Evolutionary conservation across 768 basidiomycete genomes (phyloP).

Genomic region (Boletellus emodensis): DNA sequence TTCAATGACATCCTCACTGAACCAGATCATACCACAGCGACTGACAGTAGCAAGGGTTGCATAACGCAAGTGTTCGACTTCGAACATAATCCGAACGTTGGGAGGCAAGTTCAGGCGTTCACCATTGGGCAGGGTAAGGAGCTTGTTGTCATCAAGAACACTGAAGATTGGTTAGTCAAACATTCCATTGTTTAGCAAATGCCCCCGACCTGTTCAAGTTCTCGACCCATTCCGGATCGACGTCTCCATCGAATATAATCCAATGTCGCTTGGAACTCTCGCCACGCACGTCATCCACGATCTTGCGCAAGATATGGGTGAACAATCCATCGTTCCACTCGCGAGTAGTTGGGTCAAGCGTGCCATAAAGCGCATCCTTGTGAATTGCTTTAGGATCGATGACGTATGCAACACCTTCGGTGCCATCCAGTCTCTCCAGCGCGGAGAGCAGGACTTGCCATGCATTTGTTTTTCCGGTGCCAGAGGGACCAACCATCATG

Average conservation of each 20-base stretch:
- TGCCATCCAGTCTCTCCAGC: constrained; percentile 84
- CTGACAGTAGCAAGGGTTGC: constrained; percentile 98
- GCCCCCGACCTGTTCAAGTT: constrained; percentile 88
- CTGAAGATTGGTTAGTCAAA: constrained; percentile 39
- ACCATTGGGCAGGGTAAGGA: constrained; percentile 94
- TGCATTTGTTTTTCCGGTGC: constrained; percentile 93
- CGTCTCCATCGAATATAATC: constrained; percentile 99
- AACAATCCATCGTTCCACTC: constrained; percentile 99
- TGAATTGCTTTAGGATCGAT: constrained; percentile 99
- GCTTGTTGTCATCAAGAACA: constrained; percentile 97
- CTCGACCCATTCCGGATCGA: constrained; percentile 99
- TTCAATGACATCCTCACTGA: constrained; percentile 93
- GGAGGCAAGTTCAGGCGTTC: constrained; percentile 95
- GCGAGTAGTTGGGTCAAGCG: constrained; percentile 92
- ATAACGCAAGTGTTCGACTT: constrained; percentile 96
- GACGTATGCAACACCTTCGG: constrained; percentile 91
- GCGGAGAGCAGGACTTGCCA: constrained; percentile 94
- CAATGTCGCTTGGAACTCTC: constrained; percentile 96
- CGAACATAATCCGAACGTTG: constrained; percentile 99
- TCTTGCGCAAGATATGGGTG: constrained; percentile 95
- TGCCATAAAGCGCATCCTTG: constrained; percentile 97
- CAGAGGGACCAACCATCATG: constrained; percentile 99
- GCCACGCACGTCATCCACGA: constrained; percentile 97
- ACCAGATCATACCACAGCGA: constrained; percentile 99
- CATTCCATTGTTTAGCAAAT: background rate